Base-by-base conservation (phyloP, 2,329 filamentous ascomycete genomes). In the Colletotrichum sp. region DNA sequence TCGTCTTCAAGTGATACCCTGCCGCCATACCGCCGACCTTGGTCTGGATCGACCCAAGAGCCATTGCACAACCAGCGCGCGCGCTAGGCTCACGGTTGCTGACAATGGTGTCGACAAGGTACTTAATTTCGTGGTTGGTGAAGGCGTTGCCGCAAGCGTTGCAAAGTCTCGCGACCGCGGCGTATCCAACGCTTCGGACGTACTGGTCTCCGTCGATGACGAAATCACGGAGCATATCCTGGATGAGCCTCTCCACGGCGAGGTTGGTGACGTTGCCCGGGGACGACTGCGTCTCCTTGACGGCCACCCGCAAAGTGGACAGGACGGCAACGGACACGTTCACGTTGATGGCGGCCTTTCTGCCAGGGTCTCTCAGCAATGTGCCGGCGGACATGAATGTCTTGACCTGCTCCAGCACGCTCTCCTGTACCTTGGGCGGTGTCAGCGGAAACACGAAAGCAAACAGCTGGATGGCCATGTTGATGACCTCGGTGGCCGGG, bases 11-110 rank as follows among this genome's bases (percentile, higher is more conserved):
- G 83, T 99, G 97, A 80, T 97, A 96, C 5, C 96, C 96, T 71
- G 97, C 97, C 69, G 97, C 97, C 96, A 99, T 99, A 72, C 97
- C 96, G 73, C 97, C 98, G 39, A 99, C 95, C 83, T 98, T 96
- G 21, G 95, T 95, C 85, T 99, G 96, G 68, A 99, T 99, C 72
- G 94, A 95, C 10, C 97, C 97, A 34, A 99, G 87, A 15, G 97
- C 96, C 88, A 98, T 95, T 18, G 98, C 97, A 85, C 96, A 99
- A 13, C 97, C 97, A 60, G 98, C 96, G 83, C 97, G 93, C 49
- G 96, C 96, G 83, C 95, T 96, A 0, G 97, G 97, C 83, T 99
- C 97, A 71, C 96, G 91, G 84, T 99, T 98, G 60, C 94, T 91
- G 8, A 99, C 96, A 78, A 99, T 98, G 2, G 95, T 98, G 81